Conservation (phyloP, 345 rosid genomes). For the Eucalyptus erythrocorys region DNA sequence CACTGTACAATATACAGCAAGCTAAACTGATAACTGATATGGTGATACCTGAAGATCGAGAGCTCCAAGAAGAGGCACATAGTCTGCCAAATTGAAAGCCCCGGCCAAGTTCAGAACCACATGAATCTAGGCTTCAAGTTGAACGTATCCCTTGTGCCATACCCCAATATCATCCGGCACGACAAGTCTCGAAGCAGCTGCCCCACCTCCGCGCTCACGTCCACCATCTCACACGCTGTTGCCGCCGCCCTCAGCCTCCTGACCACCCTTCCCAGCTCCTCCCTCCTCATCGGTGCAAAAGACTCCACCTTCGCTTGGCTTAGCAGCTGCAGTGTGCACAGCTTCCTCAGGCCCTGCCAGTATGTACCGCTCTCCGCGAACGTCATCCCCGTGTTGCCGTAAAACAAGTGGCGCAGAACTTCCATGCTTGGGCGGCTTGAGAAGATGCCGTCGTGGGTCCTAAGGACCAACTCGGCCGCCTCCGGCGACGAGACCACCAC, state of each 20-base stretch:
- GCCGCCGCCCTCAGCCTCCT: neutral
- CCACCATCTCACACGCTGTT: neutral
- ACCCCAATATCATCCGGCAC: neutral
- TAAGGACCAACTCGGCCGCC: constrained; percentile 24
- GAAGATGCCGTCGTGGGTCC: constrained; percentile 15
- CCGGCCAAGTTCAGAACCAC: no score
- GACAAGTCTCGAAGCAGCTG: neutral
- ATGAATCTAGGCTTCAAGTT: no score
- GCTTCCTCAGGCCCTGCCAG: constrained; percentile 12
- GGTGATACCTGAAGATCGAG: no score
- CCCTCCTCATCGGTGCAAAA: neutral
- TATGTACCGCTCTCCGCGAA: constrained; percentile 13
- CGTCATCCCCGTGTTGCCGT: constrained; percentile 3
- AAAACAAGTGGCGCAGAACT: neutral
- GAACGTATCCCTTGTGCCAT: neutral
- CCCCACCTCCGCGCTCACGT: neutral
- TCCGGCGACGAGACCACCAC: constrained; percentile 29
- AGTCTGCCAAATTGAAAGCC: no score
- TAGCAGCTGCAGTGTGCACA: constrained; percentile 5
- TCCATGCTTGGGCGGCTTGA: constrained; percentile 16
- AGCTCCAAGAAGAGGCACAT: no score
- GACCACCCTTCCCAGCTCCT: neutral
- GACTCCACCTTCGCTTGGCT: constrained; percentile 8
- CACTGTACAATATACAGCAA: no score
- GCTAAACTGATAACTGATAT: no score